Percentiles rank a stretch among this genome's conserved stretches.
Conservation (phyloP, 169 alveolate species). For the Plasmodium blacklocki region DNA sequence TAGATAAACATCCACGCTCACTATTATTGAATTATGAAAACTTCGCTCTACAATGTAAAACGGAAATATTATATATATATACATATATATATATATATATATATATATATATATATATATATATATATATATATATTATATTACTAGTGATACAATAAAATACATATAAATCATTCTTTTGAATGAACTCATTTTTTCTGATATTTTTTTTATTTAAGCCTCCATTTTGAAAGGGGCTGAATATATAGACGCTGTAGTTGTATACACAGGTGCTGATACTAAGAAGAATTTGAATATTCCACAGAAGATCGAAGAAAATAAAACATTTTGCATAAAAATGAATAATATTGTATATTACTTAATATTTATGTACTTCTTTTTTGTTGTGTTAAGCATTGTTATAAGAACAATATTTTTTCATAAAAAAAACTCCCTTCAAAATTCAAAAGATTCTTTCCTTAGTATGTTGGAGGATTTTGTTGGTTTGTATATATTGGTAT, state of each 20-base stretch:
- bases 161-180: neutral
- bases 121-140: neutral
- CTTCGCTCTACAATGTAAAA: conserved; percentile 70
- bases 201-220: conserved; percentile 47
- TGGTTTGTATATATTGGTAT: conserved; percentile 65
- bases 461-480: conserved; percentile 50
- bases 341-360: conserved; percentile 72
- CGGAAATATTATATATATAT: neutral
- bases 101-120: too few species aligned
- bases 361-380: conserved; percentile 58
- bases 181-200: neutral
- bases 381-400: conserved; percentile 49
- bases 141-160: neutral
- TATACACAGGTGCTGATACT: conserved; percentile 77
- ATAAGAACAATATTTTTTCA: conserved; percentile 20
- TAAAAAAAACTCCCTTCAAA: conserved; percentile 4
- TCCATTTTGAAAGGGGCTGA: conserved; percentile 70
- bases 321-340: conserved; percentile 72
- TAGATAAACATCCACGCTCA: conserved; percentile 74
- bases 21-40: conserved; percentile 54
- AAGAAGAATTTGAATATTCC: conserved; percentile 76
- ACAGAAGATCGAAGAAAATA: conserved; percentile 47
- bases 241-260: conserved; percentile 74
- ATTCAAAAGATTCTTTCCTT: conserved; percentile 21
- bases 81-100: too few species aligned